A percentile compares a stretch with the other conserved stretches of the same genome.
These are phyloP conservation scores for Talaromyces sp. DNA, from an alignment of 2,329 filamentous ascomycete species.

Conservation along the genomic window DNA sequence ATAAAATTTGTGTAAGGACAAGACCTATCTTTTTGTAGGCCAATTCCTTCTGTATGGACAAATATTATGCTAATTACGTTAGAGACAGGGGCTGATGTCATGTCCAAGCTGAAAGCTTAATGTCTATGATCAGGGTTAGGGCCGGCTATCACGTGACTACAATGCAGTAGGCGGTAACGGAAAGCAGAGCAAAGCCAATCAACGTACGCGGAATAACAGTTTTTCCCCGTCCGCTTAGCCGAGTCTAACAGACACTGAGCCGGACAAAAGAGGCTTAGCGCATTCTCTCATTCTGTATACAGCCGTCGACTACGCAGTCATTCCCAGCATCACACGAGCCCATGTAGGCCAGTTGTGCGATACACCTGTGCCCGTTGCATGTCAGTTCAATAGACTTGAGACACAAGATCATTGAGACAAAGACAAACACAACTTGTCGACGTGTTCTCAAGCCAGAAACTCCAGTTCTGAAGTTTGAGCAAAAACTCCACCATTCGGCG, in stretches of 20 bases:
- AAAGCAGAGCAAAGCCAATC: neutral
- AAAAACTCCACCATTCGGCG: conserved; percentile 9
- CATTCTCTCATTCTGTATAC: neutral
- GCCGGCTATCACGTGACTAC: neutral
- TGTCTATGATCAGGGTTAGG: neutral
- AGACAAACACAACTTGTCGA: neutral
- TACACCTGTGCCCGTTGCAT: neutral
- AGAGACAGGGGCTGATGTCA: too few species aligned
- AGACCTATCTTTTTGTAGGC: neutral
- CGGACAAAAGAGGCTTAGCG: conserved; percentile 5
- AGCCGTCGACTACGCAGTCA: neutral
- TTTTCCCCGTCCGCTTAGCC: conserved; percentile 1
- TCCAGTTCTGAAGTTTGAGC: conserved; percentile 1
- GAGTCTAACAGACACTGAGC: neutral
- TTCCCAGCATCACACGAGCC: neutral
- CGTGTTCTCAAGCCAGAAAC: conserved; percentile 8
- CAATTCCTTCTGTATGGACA: neutral
- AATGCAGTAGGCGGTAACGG: neutral
- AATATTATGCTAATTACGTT: neutral
- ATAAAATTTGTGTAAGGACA: too few species aligned
- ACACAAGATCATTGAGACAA: too few species aligned
- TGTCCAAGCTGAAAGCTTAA: neutral
- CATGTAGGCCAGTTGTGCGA: neutral
- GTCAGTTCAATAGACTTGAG: too few species aligned
- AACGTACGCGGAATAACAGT: neutral